Percentiles rank a stretch among this genome's conserved stretches.
These are phyloP conservation scores for Botryosphaeria dothidea DNA, from an alignment of 2,329 filamentous ascomycete genomes.

Conservation along the genomic window DNA sequence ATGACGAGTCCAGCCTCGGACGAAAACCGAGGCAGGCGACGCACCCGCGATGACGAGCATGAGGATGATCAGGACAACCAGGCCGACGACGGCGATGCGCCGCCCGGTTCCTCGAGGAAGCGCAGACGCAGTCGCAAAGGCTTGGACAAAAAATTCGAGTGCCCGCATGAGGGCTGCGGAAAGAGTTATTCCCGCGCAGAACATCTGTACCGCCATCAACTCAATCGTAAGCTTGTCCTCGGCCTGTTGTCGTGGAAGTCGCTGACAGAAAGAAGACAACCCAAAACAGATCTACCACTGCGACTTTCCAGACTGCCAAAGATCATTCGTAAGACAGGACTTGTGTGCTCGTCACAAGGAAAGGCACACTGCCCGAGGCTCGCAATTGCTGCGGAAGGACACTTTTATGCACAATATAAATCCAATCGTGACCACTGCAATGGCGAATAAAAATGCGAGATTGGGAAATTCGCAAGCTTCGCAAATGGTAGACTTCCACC, in stretches of 20 bases:
- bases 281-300: conserved; percentile 95
- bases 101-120: conserved; percentile 47
- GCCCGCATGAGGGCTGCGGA: conserved; percentile 81
- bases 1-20: conserved; percentile 17
- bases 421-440: conserved; percentile 38
- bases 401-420: conserved; percentile 58
- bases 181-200: conserved; percentile 97
- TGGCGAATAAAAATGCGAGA: conserved; percentile 28
- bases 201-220: conserved; percentile 92
- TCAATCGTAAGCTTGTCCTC: conserved; percentile 72
- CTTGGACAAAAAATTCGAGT: conserved; percentile 70
- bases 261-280: conserved; percentile 59
- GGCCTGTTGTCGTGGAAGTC: conserved; percentile 17
- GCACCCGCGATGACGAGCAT: conserved; percentile 35
- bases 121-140: conserved; percentile 74
- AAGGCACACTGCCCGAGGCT: conserved; percentile 62
- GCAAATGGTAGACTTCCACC: conserved; percentile 25
- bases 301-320: conserved; percentile 86
- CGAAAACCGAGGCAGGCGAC: conserved; percentile 34
- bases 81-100: conserved; percentile 25
- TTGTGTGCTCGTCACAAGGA: conserved; percentile 70
- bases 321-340: conserved; percentile 91
- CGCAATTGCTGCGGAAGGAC: conserved; percentile 71
- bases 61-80: conserved; percentile 30
- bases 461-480: conserved; percentile 26